Evolutionary conservation across 108 stramenopile species (phyloP).

Genomic region (Pseudonitzschia multiseries): DNA sequence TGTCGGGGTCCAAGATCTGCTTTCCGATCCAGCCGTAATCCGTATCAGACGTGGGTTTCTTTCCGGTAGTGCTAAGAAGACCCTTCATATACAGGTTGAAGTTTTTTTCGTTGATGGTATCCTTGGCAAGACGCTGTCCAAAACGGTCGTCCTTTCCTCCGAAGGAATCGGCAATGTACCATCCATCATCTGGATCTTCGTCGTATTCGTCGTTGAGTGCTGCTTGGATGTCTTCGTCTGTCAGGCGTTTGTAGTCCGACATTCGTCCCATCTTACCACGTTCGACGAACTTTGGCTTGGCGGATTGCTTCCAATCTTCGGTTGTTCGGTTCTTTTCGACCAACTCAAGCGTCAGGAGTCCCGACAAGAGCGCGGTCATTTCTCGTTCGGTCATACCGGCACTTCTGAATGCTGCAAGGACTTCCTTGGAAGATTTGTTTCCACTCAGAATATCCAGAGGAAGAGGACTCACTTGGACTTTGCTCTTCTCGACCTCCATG

Average conservation of each 20-base stretch:
- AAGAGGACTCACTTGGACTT: slow-evolving; percentile 33
- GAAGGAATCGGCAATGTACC: slow-evolving; percentile 89
- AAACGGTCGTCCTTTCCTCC: slow-evolving; percentile 76
- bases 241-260: slow-evolving; percentile 79
- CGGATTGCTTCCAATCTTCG: slow-evolving; percentile 73
- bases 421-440: slow-evolving; percentile 40
- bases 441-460: slow-evolving; percentile 69
- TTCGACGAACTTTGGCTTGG: slow-evolving; percentile 77
- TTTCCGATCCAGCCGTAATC: slow-evolving; percentile 49
- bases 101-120: slow-evolving; percentile 53
- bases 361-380: slow-evolving; percentile 81
- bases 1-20: slow-evolving; percentile 40
- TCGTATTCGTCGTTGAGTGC: slow-evolving; percentile 48
- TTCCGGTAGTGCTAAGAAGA: slow-evolving; percentile 16
- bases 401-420: slow-evolving; percentile 51
- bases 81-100: slow-evolving; percentile 67
- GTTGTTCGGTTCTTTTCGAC: slow-evolving; percentile 71
- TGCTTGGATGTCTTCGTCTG: slow-evolving; percentile 80
- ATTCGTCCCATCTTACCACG: slow-evolving; percentile 83
- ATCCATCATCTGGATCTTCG: slow-evolving; percentile 79
- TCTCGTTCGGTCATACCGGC: slow-evolving; percentile 85
- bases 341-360: slow-evolving; percentile 61
- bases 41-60: slow-evolving; percentile 9
- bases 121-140: slow-evolving; percentile 57
- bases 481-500: slow-evolving; percentile 49